Evolutionary conservation across 345 rosid genomes (phyloP).

Genomic region (Linum trigynum): DNA sequence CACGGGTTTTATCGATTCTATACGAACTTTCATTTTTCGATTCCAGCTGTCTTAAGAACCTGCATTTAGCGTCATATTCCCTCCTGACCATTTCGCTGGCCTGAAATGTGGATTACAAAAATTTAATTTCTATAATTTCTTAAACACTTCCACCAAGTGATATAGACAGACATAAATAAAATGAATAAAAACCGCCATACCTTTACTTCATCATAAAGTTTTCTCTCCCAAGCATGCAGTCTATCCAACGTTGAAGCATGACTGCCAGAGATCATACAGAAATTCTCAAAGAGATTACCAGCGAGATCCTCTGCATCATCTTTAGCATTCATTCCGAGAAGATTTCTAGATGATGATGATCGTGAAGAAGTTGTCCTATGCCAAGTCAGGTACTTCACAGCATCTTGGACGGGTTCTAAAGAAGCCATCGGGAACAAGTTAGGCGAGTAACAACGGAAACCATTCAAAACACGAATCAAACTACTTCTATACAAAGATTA

Average conservation of each 20-base stretch:
- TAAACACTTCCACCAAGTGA: not conserved
- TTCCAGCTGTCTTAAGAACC: slow-evolving; percentile 56
- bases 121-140: no score
- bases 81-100: slow-evolving; percentile 67
- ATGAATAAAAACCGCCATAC: slow-evolving; percentile 25
- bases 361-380: slow-evolving; percentile 79
- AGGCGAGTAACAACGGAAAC: slow-evolving; percentile 8
- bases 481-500: not conserved
- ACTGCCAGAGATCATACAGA: slow-evolving; percentile 84
- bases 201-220: slow-evolving; percentile 97
- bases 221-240: slow-evolving; percentile 94
- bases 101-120: slow-evolving; percentile 29
- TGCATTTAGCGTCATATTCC: slow-evolving; percentile 61
- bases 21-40: slow-evolving; percentile 43
- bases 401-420: slow-evolving; percentile 62
- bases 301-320: slow-evolving; percentile 57
- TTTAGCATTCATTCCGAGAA: slow-evolving; percentile 42
- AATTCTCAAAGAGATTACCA: slow-evolving; percentile 50
- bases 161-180: not conserved
- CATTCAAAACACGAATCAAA: not conserved
- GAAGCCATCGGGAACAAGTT: slow-evolving; percentile 19
- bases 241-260: slow-evolving; percentile 94
- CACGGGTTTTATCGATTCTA: slow-evolving; percentile 73
- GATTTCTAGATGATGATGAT: slow-evolving; percentile 71
- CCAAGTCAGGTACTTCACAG: slow-evolving; percentile 73